Evolutionary conservation across 495 filamentous ascomycete genomes (phyloP).

Genomic region (Coniosporium apollinis): DNA sequence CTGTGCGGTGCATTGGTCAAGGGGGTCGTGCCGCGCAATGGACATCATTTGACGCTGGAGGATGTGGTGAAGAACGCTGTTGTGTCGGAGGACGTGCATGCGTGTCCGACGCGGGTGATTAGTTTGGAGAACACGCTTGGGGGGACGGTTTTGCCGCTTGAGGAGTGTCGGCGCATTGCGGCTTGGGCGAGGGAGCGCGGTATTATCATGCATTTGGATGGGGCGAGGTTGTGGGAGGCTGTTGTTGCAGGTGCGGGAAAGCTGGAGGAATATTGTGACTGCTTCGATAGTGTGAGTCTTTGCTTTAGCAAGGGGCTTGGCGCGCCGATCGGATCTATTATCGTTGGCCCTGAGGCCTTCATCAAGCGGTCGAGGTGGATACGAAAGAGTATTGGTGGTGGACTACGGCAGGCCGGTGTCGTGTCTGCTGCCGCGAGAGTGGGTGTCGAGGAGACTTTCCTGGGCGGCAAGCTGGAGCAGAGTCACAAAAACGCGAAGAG

Average conservation of each 20-base stretch:
- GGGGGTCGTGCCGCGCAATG: slow-evolving; percentile 44
- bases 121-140: slow-evolving; percentile 72
- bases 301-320: slow-evolving; percentile 86
- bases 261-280: slow-evolving; percentile 47
- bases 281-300: slow-evolving; percentile 66
- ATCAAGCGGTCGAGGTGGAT: slow-evolving; percentile 64
- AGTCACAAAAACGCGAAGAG: slow-evolving; percentile 49
- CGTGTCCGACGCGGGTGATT: slow-evolving; percentile 62
- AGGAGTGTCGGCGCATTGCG: slow-evolving; percentile 47
- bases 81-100: slow-evolving; percentile 37
- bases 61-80: slow-evolving; percentile 46
- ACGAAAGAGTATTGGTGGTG: slow-evolving; percentile 73
- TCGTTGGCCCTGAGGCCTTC: slow-evolving; percentile 48
- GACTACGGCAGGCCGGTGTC: slow-evolving; percentile 52
- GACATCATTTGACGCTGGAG: slow-evolving; percentile 54
- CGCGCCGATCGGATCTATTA: slow-evolving; percentile 69
- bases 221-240: slow-evolving; percentile 52
- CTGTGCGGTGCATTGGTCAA: slow-evolving; percentile 44
- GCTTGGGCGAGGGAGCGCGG: slow-evolving; percentile 49
- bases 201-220: slow-evolving; percentile 68
- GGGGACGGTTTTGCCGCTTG: slow-evolving; percentile 60
- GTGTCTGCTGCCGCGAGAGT: slow-evolving; percentile 41
- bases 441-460: slow-evolving; percentile 52
- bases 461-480: slow-evolving; percentile 43
- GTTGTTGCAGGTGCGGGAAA: slow-evolving; percentile 22